Base-by-base conservation (phyloP, 495 filamentous ascomycete genomes). In the Penicillium daleae region DNA sequence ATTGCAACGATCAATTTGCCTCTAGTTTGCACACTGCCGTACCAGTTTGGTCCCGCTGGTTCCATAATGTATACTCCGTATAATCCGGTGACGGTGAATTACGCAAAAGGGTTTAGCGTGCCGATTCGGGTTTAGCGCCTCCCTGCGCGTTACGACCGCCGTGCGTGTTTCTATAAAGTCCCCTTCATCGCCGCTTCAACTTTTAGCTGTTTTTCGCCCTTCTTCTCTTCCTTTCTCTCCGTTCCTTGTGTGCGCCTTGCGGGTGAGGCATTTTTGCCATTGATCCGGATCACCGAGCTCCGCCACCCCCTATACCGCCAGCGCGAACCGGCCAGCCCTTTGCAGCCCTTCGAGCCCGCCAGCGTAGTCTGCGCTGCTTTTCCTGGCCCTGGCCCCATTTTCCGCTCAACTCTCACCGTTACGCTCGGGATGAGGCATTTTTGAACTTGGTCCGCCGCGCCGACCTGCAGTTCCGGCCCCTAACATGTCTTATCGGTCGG, bases 351-450 rank as follows among this genome's bases (percentile, higher is more conserved):
- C 44, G 22, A 31, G 48, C 48, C 24, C 3, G 24, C 24, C 48
- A 51, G 6, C 24, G 48, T 24, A 51, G 48, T 51, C 48, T 29
- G 48, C 13, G 26, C 1, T 32, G 26, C 27, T 29, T 52, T 52
- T 19, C 49, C 27, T 52, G 2, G 49, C 49, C 49, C 26, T 52
- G 6, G 49, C 13, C 39, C 15, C 21, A 13, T 50, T 55, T 55
- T 13, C 19, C 55, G 21, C 39, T 57, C 35, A 12, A 2, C 37
- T 46, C 55, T 40, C 24, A 22, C 21, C 22, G 5, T 46, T 57
- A 57, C 35, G 37, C 37, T 57, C 55, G 37, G 19, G 24, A 48
- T 57, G 17, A 42, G 35, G 55, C 31, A 55, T 0, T 46, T 57
- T 46, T 57, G 39, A 7, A 22, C 35, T 48, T 46, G 22, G 55